Conservation (phyloP, 1,284 basidiomycete genomes). For the Agaricales sp. region DNA sequence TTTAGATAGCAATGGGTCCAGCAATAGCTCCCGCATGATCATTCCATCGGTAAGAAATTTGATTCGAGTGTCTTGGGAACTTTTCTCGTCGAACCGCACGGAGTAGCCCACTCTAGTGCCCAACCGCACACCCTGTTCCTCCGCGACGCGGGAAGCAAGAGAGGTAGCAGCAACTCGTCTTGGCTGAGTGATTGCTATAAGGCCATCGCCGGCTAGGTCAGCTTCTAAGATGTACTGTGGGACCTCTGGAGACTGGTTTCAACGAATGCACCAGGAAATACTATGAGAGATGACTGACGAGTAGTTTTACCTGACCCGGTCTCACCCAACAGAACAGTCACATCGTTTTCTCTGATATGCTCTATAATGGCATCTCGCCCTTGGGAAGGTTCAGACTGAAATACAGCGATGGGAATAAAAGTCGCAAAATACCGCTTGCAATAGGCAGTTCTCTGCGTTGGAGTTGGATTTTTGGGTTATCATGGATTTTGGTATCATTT, state of each 20-base stretch:
- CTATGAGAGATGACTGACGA: constrained; percentile 33
- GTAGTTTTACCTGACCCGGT: constrained; percentile 98
- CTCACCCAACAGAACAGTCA: constrained; percentile 89
- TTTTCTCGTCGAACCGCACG: constrained; percentile 90
- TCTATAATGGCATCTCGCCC: constrained; percentile 69
- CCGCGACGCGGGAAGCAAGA: constrained; percentile 81
- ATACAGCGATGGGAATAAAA: background rate
- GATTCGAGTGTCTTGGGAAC: constrained; percentile 63
- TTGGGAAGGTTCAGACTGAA: constrained; percentile 19
- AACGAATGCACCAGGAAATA: constrained; percentile 10
- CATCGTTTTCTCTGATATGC: constrained; percentile 72
- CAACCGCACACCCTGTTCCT: constrained; percentile 65
- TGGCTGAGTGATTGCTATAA: constrained; percentile 88
- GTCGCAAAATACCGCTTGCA: background rate
- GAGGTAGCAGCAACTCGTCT: constrained; percentile 91
- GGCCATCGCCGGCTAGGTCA: constrained; percentile 49
- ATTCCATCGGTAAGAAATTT: constrained; percentile 98
- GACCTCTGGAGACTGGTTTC: constrained; percentile 52
- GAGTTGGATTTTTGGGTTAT: background rate
- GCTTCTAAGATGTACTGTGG: constrained; percentile 84
- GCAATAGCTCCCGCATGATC: constrained; percentile 84
- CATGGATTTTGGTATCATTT: background rate
- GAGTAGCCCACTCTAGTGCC: constrained; percentile 85
- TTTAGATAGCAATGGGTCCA: constrained; percentile 64
- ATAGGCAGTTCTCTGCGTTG: background rate